These are phyloP conservation scores for Sarocladiaceae sp. DNA, from an alignment of 2,329 filamentous ascomycete species.

Conservation along the genomic window DNA sequence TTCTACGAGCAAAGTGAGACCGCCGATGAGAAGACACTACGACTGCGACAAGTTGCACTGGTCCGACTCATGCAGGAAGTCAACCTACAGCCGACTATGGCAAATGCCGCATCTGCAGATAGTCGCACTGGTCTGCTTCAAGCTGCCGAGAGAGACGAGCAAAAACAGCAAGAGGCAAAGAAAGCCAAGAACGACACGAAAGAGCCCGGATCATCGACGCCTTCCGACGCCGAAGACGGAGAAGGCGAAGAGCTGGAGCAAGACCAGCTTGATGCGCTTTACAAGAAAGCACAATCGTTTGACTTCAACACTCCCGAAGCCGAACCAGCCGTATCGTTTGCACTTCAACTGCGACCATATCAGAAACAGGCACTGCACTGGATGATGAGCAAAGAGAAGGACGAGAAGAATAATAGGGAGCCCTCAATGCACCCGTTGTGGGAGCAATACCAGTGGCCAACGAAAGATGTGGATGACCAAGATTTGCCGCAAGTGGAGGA, in stretches of 20 bases:
- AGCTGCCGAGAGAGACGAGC: slow-evolving; percentile 84
- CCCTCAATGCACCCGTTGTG: slow-evolving; percentile 93
- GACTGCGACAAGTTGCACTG: slow-evolving; percentile 79
- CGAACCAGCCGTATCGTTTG: slow-evolving; percentile 77
- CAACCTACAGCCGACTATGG: slow-evolving; percentile 69
- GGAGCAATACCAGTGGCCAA: slow-evolving; percentile 92
- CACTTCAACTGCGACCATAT: slow-evolving; percentile 80
- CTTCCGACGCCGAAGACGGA: slow-evolving; percentile 72
- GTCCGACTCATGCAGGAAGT: slow-evolving; percentile 89
- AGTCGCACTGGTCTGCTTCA: slow-evolving; percentile 80
- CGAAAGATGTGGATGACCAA: slow-evolving; percentile 80
- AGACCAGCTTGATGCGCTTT: slow-evolving; percentile 88
- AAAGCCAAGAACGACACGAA: slow-evolving; percentile 25
- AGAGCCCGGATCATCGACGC: slow-evolving; percentile 42
- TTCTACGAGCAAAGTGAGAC: slow-evolving; percentile 85
- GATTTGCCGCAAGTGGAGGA: slow-evolving; percentile 61
- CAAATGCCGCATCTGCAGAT: slow-evolving; percentile 73
- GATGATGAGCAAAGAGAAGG: slow-evolving; percentile 93
- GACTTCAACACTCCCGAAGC: slow-evolving; percentile 89
- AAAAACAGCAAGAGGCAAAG: slow-evolving; percentile 55
- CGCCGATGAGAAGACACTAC: slow-evolving; percentile 75
- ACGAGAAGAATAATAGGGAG: slow-evolving; percentile 66
- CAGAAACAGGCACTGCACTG: slow-evolving; percentile 94
- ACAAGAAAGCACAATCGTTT: slow-evolving; percentile 94
- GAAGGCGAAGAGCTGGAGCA: slow-evolving; percentile 91